Evolutionary conservation across 306 rosid genomes (phyloP), one percentile per base, ranked within the genome.

Genomic region (Trifolium fragiferum): DNA sequence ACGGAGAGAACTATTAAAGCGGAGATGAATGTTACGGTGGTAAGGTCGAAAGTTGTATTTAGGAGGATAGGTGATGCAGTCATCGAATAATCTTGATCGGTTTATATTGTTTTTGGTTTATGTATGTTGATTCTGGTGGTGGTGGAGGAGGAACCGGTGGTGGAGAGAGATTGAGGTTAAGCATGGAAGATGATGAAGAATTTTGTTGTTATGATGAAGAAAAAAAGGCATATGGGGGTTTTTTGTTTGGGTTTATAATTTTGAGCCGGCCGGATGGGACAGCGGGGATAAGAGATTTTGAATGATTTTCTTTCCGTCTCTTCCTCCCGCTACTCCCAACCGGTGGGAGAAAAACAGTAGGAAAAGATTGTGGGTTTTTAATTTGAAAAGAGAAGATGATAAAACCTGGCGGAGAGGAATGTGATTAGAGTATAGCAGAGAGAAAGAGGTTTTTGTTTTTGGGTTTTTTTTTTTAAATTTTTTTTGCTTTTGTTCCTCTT

Each of bases 1-100:
- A 84, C 65, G 0, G 97, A 91, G 10, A 93, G 89, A 38, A 87
- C 4, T 38, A 88, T 83, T 3, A 89, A 76, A 8, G 78, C 47
- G 6, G 83, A 71, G 60, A 91, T 72, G 72, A 87, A 80, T 15
- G 67, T 40, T 4, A 89, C 14, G 75, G 87, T 86, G 73, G 84
- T 35, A 12, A 88, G 66, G 75, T 93, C 91, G 43, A 89, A 81
- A 30, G 69, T 32, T 47, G 89, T 83, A 62, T 83, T 82, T 0
- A 86, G 77, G 21, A 86, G 77, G 25, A 84, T 2, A 70, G 87
- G 63, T n/a, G 63, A 27, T 11, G 80, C n/a, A 55, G 69, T 81
- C 79, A 78, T 76, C 51, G 13, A 65, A 35, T 32, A 7, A 9
- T 64, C 30, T 30, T 30, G 27, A 14, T 65, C 14, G 4, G 0